Percentiles rank a stretch among this genome's conserved stretches.
phyloP scores from a whole-genome alignment of 2,329 filamentous ascomycete genomes.

The Plectosphaerella cucumerina region DNA sequence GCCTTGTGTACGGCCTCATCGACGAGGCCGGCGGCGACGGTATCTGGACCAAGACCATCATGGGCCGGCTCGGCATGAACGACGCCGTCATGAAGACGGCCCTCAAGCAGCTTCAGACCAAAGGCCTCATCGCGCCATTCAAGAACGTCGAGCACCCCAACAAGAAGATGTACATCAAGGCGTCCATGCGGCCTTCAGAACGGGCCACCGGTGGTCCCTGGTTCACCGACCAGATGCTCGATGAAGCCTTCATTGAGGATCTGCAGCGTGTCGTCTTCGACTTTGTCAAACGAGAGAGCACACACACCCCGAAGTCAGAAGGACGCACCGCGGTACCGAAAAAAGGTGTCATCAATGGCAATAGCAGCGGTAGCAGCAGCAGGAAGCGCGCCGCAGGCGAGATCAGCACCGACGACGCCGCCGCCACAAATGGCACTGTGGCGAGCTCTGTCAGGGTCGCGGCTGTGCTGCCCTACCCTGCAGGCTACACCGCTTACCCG shows the following conservation, averaged over 20 bases:
- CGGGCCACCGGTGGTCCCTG: slow-evolving; percentile 90
- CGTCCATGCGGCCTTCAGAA: slow-evolving; percentile 77
- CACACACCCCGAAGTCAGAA: slow-evolving; percentile 47
- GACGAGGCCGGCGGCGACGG: slow-evolving; percentile 81
- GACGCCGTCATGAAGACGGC: slow-evolving; percentile 76
- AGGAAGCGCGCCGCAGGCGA: slow-evolving; percentile 50
- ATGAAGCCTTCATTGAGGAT: slow-evolving; percentile 80
- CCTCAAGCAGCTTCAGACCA: slow-evolving; percentile 78
- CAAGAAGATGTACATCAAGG: slow-evolving; percentile 95
- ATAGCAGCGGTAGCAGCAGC: slow-evolving; percentile 33
- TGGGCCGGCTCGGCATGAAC: slow-evolving; percentile 73
- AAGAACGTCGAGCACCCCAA: slow-evolving; percentile 88
- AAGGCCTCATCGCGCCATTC: slow-evolving; percentile 80
- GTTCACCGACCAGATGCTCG: slow-evolving; percentile 88
- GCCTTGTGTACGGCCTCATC: slow-evolving; percentile 83
- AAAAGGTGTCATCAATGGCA: slow-evolving; percentile 51
- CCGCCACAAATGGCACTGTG: neutral
- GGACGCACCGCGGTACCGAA: slow-evolving; percentile 44
- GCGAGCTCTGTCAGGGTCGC: slow-evolving; percentile 22
- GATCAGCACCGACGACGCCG: slow-evolving; percentile 29
- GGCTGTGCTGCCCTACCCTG: slow-evolving; percentile 47
- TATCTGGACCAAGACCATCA: slow-evolving; percentile 87
- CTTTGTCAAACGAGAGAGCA: slow-evolving; percentile 68
- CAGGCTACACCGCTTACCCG: slow-evolving; percentile 74
- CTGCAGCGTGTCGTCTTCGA: slow-evolving; percentile 71